Evolutionary conservation across 768 basidiomycete genomes (phyloP).

Genomic region (Omphalotus guepiniiformis): DNA sequence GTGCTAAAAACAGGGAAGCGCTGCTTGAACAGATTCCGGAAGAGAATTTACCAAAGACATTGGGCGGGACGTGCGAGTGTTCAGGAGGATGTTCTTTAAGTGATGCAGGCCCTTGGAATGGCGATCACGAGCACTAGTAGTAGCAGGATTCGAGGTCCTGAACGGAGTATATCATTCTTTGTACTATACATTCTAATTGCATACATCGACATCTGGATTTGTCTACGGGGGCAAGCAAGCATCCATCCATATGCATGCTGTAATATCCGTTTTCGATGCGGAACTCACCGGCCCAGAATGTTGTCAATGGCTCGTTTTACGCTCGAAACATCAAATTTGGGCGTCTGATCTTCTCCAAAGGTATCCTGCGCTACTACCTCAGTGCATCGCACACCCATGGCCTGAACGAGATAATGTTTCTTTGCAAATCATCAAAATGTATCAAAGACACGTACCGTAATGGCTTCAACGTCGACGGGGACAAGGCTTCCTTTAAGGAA

Average conservation of each 20-base stretch:
- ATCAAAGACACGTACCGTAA: constrained; percentile 44
- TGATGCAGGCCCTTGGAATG: constrained; percentile 94
- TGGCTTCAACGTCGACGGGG: constrained; percentile 51
- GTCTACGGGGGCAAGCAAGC: no score
- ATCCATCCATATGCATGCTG: no score
- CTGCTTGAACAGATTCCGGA: constrained; percentile 78
- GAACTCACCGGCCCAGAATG: constrained; percentile 16
- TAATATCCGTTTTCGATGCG: no score
- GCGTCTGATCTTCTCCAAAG: constrained; percentile 11
- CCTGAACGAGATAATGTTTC: constrained; percentile 27
- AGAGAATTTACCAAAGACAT: constrained; percentile 79
- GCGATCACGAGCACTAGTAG: no score
- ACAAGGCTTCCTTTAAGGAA: constrained; percentile 65
- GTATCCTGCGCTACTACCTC: constrained; percentile 33
- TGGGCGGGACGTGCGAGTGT: constrained; percentile 82
- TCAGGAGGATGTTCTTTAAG: constrained; percentile 78
- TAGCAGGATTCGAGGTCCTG: no score
- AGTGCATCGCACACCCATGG: constrained; percentile 57
- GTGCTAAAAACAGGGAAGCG: constrained; percentile 41
- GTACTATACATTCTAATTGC: no score
- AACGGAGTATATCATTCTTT: no score
- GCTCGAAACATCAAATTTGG: constrained; percentile 40
- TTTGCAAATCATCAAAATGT: constrained; percentile 5
- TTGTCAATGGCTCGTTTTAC: constrained; percentile 40
- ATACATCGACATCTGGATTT: no score